Percentiles rank a stretch among this genome's conserved stretches.
phyloP scores from a whole-genome alignment of 805 yeast species.

The Wickerhamiella slavikovae region DNA sequence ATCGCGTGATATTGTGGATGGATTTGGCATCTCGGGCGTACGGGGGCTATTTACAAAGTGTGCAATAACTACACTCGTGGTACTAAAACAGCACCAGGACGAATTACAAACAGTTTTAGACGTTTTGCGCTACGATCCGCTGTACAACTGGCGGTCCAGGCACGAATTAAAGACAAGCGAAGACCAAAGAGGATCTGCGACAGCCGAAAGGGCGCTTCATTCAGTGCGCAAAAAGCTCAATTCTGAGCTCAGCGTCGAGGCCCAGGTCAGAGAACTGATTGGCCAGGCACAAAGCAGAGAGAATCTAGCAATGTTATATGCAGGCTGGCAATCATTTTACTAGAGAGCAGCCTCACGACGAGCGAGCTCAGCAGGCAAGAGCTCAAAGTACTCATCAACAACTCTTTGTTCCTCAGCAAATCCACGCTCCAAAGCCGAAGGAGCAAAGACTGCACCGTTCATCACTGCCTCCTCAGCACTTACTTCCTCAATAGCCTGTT shows the following conservation, averaged over 20 bases:
- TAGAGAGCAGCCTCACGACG: constrained; percentile 3
- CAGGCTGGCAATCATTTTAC: constrained; percentile 22
- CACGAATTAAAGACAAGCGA: too few species aligned
- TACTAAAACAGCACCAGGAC: constrained; percentile 41
- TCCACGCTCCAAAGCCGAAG: constrained; percentile 44
- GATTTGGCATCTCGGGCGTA: constrained; percentile 72
- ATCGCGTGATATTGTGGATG: constrained; percentile 81
- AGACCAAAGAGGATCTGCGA: constrained; percentile 20
- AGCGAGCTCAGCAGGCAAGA: constrained; percentile 47
- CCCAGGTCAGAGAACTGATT: constrained; percentile 62
- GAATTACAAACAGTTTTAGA: constrained; percentile 66
- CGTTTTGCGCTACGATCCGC: constrained; percentile 78
- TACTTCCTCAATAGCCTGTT: constrained; percentile 52
- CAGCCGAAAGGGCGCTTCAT: constrained; percentile 60
- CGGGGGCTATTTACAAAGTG: constrained; percentile 56
- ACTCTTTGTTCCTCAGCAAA: constrained; percentile 47
- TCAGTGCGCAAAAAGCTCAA: constrained; percentile 58
- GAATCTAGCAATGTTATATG: constrained; percentile 53
- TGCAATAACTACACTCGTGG: constrained; percentile 53
- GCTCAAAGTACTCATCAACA: constrained; percentile 51
- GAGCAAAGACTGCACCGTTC: constrained; percentile 61
- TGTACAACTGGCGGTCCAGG: constrained; percentile 89
- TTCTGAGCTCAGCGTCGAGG: constrained; percentile 56
- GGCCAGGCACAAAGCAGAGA: constrained; percentile 48
- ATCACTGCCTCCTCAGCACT: constrained; percentile 66